Conservation (phyloP, 2,329 filamentous ascomycete species). For the Exophiala sideris region DNA sequence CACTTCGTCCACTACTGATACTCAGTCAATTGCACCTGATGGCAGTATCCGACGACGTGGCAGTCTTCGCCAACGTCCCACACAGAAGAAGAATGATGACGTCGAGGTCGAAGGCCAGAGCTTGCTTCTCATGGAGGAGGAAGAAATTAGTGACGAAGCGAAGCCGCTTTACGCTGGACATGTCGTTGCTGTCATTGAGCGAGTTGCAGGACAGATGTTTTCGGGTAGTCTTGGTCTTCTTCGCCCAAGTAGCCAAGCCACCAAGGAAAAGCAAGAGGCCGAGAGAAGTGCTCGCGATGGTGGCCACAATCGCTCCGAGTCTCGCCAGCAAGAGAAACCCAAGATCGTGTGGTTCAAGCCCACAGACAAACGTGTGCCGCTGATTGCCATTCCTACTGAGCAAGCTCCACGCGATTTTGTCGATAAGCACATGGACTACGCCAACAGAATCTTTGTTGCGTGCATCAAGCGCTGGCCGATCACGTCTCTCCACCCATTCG, state of each 20-base stretch:
- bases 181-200: conserved; percentile 94
- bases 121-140: conserved; percentile 91
- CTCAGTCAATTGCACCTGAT: conserved; percentile 62
- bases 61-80: conserved; percentile 92
- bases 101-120: conserved; percentile 98
- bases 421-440: conserved; percentile 96
- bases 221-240: conserved; percentile 91
- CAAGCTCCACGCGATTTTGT: conserved; percentile 97
- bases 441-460: conserved; percentile 95
- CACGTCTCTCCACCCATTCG: conserved; percentile 97
- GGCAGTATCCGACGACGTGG: conserved; percentile 88
- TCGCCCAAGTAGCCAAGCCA: conserved; percentile 94
- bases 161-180: conserved; percentile 97
- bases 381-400: conserved; percentile 97
- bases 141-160: conserved; percentile 97
- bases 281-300: conserved; percentile 90
- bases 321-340: conserved; percentile 89
- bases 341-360: conserved; percentile 99
- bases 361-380: conserved; percentile 94
- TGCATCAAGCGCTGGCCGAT: conserved; percentile 99
- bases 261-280: conserved; percentile 98
- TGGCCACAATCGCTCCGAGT: conserved; percentile 65
- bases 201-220: conserved; percentile 97
- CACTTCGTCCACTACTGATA: conserved; percentile 59
- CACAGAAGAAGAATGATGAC: conserved; percentile 99